Base-by-base conservation (phyloP, 495 filamentous ascomycete species). In the Penicillium cinerascens region DNA sequence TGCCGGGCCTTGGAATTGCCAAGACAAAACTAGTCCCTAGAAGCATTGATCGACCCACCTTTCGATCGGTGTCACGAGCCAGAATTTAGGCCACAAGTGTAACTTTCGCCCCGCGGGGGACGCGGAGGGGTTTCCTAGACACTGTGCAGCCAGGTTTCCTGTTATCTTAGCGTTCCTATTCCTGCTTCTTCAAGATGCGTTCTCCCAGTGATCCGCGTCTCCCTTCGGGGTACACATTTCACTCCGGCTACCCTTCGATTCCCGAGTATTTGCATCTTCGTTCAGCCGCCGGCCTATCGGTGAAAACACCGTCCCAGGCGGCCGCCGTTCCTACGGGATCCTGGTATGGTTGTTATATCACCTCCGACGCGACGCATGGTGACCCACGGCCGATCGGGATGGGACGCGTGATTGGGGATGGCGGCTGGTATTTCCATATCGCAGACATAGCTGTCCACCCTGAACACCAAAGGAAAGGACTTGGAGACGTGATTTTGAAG, bases 391-490 rank as follows among this genome's bases (percentile, higher is more conserved):
- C 58, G 18, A 69, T 80, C 0, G 78, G 59, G 2, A 81, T 82
- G 77, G 78, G 75, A 49, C 71, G 79, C 18, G 66, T 82, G 4
- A 67, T 79, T 46, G 72, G 76, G 20, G 80, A 82, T 58, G 77
- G 78, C 9, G 74, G 67, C n/a, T 78, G 76, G 68, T 79, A 78
- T 49, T 80, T 78, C 49, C 67, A 74, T 10, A 63, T 82, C 45
- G 71, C 71, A n/a, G 80, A 82, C 60, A 76, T 82, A 64, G 74
- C 72, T 1, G 73, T 80, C 10, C 58, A 75, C 20, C 73, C 78
- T 1, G 66, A 52, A 4, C 74, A 82, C 51, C 77, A 78, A 55
- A 65, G 72, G 23, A 71, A 72, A 38, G 79, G 79, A 5, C 58
- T 83, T 0, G 80, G 72, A 3, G 73, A 77, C 33, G 59, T 63